phyloP scores from a whole-genome alignment of 257 asterid species.

The Marsdenia floribunda region DNA sequence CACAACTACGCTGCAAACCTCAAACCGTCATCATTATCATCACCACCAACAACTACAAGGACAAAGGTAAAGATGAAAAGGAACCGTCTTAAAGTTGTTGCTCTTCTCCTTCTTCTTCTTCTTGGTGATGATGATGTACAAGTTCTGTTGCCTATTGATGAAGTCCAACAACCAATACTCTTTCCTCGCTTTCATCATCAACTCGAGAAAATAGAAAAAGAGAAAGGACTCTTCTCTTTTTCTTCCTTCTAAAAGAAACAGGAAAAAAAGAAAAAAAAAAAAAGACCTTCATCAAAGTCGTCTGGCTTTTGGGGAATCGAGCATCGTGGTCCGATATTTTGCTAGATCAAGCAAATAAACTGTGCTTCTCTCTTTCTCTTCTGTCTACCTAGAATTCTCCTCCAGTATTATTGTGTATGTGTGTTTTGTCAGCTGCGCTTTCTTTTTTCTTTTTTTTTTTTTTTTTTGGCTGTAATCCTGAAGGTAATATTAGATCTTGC shows the following conservation, averaged over 20 bases:
- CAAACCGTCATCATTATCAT: slow-evolving; percentile 16
- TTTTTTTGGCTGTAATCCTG: neutral
- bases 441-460: neutral
- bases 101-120: no score
- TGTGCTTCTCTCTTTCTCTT: neutral
- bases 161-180: neutral
- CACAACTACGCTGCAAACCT: slow-evolving; percentile 20
- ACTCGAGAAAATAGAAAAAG: neutral
- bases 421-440: neutral
- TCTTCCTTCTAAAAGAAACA: slow-evolving; percentile 1
- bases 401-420: neutral
- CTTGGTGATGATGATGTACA: neutral
- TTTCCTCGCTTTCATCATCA: neutral
- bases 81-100: neutral
- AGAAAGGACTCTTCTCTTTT: slow-evolving; percentile 7
- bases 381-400: neutral
- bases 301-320: slow-evolving; percentile 31
- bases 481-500: slow-evolving; percentile 12
- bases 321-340: slow-evolving; percentile 40
- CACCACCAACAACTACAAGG: slow-evolving; percentile 1
- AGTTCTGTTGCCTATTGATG: no score
- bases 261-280: neutral
- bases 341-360: slow-evolving; percentile 14
- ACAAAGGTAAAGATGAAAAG: slow-evolving; percentile 14
- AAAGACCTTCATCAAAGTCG: slow-evolving; percentile 13